These are phyloP conservation scores for Pythium guiyangense DNA, from an alignment of 352 stramenopile genomes.

Conservation along the genomic window DNA sequence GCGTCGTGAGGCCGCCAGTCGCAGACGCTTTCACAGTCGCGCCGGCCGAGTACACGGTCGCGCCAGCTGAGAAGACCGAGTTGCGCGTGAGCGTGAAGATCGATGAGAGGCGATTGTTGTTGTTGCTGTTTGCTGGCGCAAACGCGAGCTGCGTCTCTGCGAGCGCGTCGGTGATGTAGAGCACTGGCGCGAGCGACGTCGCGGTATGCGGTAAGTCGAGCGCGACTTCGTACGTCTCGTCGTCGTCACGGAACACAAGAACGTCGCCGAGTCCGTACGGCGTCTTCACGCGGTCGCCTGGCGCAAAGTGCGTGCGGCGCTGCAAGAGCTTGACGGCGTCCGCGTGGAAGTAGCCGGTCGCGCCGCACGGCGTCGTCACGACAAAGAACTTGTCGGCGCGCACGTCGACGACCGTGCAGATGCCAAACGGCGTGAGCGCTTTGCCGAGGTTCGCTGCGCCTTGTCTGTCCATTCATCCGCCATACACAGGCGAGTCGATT, in stretches of 20 bases:
- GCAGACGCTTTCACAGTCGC: slow-evolving; percentile 49
- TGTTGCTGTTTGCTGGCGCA: slow-evolving; percentile 18
- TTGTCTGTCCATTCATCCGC: slow-evolving; percentile 3
- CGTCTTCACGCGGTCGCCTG: slow-evolving; percentile 49
- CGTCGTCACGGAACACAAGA: slow-evolving; percentile 42
- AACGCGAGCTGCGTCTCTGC: slow-evolving; percentile 38
- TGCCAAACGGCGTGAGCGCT: slow-evolving; percentile 43
- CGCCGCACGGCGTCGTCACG: slow-evolving; percentile 39
- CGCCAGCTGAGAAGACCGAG: slow-evolving; percentile 61
- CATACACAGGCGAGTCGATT: slow-evolving; percentile 1
- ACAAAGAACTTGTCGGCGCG: slow-evolving; percentile 56
- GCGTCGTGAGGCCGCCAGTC: slow-evolving; percentile 39
- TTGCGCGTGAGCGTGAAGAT: slow-evolving; percentile 70
- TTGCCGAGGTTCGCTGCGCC: slow-evolving; percentile 21
- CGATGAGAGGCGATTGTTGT: slow-evolving; percentile 55
- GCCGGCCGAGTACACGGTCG: slow-evolving; percentile 18
- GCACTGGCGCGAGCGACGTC: slow-evolving; percentile 21
- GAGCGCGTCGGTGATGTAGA: slow-evolving; percentile 45
- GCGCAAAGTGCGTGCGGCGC: slow-evolving; percentile 41
- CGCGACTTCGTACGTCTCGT: slow-evolving; percentile 53
- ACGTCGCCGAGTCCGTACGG: slow-evolving; percentile 46
- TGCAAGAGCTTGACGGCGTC: slow-evolving; percentile 45
- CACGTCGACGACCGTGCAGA: slow-evolving; percentile 42
- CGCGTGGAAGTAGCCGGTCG: slow-evolving; percentile 42
- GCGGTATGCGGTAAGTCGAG: slow-evolving; percentile 25